A percentile compares a stretch with the other conserved stretches of the same genome.
These are phyloP conservation scores for Pythium aquatile DNA, from an alignment of 352 stramenopile species.

Conservation along the genomic window DNA sequence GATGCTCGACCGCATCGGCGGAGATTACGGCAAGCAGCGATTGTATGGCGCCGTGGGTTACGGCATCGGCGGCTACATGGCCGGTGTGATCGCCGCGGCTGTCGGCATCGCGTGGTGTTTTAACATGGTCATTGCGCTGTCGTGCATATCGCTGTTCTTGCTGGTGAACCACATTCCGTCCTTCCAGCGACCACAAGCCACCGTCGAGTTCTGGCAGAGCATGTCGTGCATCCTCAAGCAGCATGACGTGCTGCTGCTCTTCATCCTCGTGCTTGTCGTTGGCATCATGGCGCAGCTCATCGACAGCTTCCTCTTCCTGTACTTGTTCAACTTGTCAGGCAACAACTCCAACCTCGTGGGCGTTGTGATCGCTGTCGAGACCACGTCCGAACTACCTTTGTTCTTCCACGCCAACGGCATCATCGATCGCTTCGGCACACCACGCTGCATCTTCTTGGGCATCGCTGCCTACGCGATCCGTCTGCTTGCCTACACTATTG, in stretches of 20 bases:
- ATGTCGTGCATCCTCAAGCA: slow-evolving; percentile 46
- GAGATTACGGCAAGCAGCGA: slow-evolving; percentile 76
- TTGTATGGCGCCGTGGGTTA: slow-evolving; percentile 72
- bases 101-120: slow-evolving; percentile 79
- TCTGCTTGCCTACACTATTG: slow-evolving; percentile 60
- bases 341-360: slow-evolving; percentile 63
- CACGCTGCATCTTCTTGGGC: slow-evolving; percentile 48
- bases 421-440: slow-evolving; percentile 56
- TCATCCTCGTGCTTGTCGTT: slow-evolving; percentile 61
- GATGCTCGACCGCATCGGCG: slow-evolving; percentile 54
- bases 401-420: slow-evolving; percentile 78
- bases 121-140: slow-evolving; percentile 68
- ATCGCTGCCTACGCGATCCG: slow-evolving; percentile 55
- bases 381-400: slow-evolving; percentile 63
- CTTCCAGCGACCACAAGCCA: slow-evolving; percentile 30
- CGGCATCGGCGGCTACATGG: slow-evolving; percentile 63
- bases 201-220: slow-evolving; percentile 39
- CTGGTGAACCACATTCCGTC: slow-evolving; percentile 55
- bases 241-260: slow-evolving; percentile 60
- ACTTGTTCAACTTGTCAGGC: slow-evolving; percentile 67
- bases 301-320: slow-evolving; percentile 70
- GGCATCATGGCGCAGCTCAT: slow-evolving; percentile 62
- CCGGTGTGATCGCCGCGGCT: slow-evolving; percentile 53
- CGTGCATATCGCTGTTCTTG: slow-evolving; percentile 53
- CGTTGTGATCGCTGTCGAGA: slow-evolving; percentile 66